Percentiles rank a stretch among this genome's conserved stretches.
Conservation (phyloP, 257 asterid genomes). For the Salvia splendens region DNA sequence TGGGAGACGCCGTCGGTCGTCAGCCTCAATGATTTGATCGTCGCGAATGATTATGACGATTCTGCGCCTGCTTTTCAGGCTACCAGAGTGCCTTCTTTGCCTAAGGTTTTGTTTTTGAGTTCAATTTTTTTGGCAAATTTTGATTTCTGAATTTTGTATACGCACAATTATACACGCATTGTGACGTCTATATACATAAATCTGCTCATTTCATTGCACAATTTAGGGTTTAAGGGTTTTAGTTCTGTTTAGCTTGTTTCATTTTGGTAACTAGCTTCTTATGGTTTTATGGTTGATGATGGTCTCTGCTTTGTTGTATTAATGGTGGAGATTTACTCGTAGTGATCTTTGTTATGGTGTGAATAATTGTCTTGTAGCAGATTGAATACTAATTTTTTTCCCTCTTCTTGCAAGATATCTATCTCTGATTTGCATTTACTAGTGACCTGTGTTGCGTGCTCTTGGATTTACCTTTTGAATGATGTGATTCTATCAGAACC, state of each 20-base stretch:
- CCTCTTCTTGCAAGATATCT: background rate
- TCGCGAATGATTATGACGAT: constrained; percentile 40
- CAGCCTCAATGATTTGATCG: constrained; percentile 73
- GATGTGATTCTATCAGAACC: constrained; percentile 58
- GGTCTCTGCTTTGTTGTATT: constrained; percentile 4
- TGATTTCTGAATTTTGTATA: background rate
- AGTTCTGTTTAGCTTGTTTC: background rate
- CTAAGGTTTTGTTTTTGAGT: constrained; percentile 64
- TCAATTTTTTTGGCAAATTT: background rate
- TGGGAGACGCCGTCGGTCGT: constrained; percentile 85
- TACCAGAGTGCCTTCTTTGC: constrained; percentile 89
- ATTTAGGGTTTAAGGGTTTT: background rate
- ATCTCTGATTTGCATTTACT: background rate
- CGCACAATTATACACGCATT: background rate
- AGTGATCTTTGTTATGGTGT: background rate
- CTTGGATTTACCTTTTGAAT: constrained; percentile 23
- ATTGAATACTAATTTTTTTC: background rate
- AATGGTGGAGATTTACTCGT: background rate
- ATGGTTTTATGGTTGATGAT: background rate
- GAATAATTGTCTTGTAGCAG: background rate
- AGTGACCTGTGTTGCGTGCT: constrained; percentile 5
- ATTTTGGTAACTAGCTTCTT: constrained; percentile 10
- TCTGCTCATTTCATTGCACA: background rate
- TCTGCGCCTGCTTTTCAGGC: constrained; percentile 66
- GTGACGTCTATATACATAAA: background rate